Conservation (phyloP, 371 early-diverging fungal species). For the Circinella minor region DNA sequence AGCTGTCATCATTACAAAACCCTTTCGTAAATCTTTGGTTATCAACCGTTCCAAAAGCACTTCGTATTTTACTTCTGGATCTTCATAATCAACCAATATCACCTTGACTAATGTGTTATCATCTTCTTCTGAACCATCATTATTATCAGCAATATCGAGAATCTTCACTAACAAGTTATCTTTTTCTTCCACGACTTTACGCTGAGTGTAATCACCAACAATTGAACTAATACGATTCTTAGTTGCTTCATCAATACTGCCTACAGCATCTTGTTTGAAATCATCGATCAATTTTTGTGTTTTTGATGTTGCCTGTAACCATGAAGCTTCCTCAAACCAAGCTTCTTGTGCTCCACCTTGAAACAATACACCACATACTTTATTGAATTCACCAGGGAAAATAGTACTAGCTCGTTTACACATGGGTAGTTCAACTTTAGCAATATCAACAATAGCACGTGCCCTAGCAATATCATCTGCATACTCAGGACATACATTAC, state of each 20-base stretch:
- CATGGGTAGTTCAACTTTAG: constrained; percentile 55
- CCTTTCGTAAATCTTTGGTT: constrained; percentile 30
- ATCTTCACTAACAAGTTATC: constrained; percentile 31
- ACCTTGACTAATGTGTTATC: constrained; percentile 26
- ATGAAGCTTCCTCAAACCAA: constrained; percentile 25
- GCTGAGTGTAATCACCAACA: constrained; percentile 21
- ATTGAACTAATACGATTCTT: constrained; percentile 16
- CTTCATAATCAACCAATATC: constrained; percentile 23
- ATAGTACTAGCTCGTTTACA: constrained; percentile 42
- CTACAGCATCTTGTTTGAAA: constrained; percentile 31
- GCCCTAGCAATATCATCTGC: constrained; percentile 53
- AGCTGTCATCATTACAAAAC: constrained; percentile 43
- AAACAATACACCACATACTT: constrained; percentile 51
- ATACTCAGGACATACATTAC: constrained; percentile 62
- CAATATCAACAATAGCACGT: constrained; percentile 44
- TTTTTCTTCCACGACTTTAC: constrained; percentile 23
- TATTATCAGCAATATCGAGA: neutral
- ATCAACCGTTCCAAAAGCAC: constrained; percentile 38
- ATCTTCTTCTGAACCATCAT: neutral
- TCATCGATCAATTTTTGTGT: constrained; percentile 28
- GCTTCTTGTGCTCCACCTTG: constrained; percentile 38
- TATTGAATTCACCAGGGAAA: constrained; percentile 53
- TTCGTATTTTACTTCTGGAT: constrained; percentile 18
- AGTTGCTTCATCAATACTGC: constrained; percentile 23
- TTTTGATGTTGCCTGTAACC: constrained; percentile 31